Percentiles rank a stretch among this genome's conserved stretches.
Evolutionary conservation across 2,329 filamentous ascomycete species (phyloP).

Genomic region (Ciborinia camelliae): DNA sequence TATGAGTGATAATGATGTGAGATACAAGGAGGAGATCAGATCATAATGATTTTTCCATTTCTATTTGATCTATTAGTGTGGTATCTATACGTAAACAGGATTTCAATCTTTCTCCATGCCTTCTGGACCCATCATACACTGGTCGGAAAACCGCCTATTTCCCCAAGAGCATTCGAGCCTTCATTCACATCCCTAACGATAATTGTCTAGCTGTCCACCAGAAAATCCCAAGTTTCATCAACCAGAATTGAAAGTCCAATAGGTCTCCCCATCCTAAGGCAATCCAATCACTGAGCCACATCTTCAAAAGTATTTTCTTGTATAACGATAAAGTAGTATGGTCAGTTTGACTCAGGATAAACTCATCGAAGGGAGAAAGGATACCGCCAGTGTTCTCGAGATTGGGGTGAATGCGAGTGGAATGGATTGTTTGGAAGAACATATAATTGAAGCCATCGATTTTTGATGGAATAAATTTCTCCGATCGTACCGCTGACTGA

Average conservation of each 20-base stretch:
- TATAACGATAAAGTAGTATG: neutral
- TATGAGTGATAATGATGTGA: neutral
- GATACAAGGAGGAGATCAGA: neutral
- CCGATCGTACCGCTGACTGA: too few relatives aligned
- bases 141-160: neutral
- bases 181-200: neutral
- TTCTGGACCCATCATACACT: neutral
- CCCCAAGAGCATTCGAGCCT: neutral
- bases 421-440: neutral
- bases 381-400: neutral
- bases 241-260: conserved; percentile 6
- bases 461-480: neutral
- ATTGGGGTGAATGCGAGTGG: neutral
- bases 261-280: conserved; percentile 15
- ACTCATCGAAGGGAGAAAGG: conserved; percentile 1
- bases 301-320: neutral
- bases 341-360: neutral
- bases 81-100: neutral
- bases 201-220: conserved; percentile 11
- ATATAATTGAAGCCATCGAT: neutral
- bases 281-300: conserved; percentile 6
- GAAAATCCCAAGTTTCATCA: neutral
- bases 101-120: neutral
- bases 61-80: neutral
- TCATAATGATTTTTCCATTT: neutral